phyloP scores from a whole-genome alignment of 257 asterid genomes.

The Catharanthus roseus region DNA sequence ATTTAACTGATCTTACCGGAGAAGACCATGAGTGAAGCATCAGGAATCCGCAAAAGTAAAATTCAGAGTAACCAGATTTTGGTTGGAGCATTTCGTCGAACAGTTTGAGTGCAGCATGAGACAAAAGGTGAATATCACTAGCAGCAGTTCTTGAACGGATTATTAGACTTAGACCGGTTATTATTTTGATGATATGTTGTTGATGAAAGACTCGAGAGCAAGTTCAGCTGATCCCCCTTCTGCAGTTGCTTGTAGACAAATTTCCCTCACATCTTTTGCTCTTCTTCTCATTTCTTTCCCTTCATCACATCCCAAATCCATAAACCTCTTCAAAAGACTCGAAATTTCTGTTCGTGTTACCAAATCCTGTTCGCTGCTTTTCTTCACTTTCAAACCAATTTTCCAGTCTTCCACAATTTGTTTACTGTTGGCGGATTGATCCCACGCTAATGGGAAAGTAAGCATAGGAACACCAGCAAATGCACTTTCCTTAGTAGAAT shows the following conservation, averaged over 20 bases:
- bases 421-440: constrained; percentile 49
- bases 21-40: no score
- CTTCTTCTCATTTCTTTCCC: constrained; percentile 29
- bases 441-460: constrained; percentile 34
- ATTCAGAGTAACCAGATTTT: no score
- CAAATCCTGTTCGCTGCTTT: constrained; percentile 19
- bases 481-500: constrained; percentile 47
- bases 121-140: no score
- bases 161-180: neutral
- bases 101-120: no score
- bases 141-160: no score
- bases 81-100: no score
- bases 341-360: constrained; percentile 25
- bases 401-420: constrained; percentile 52
- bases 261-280: constrained; percentile 22
- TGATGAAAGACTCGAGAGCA: constrained; percentile 10
- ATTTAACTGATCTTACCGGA: no score
- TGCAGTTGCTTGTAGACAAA: constrained; percentile 28
- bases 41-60: no score
- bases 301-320: constrained; percentile 33
- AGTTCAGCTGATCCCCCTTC: constrained; percentile 25
- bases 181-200: neutral
- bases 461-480: constrained; percentile 49
- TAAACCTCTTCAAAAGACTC: constrained; percentile 26
- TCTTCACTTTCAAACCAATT: constrained; percentile 47